These are phyloP conservation scores for Lactarius evosmus DNA, from an alignment of 768 basidiomycete species.

Conservation along the genomic window DNA sequence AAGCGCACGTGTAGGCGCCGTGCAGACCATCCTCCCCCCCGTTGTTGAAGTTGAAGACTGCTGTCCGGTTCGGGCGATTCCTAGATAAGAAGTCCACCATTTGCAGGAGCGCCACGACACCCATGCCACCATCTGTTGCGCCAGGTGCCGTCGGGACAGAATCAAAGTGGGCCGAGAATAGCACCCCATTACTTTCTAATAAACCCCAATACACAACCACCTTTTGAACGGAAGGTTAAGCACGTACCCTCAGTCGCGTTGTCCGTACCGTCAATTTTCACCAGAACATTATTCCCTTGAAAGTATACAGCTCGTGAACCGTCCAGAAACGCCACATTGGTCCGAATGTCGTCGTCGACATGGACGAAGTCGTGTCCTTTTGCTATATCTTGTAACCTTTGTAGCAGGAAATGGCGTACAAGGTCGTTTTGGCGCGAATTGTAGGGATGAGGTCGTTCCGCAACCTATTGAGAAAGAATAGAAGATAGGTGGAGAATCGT, in stretches of 20 bases:
- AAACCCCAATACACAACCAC: not conserved
- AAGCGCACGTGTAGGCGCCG: conserved; percentile 60
- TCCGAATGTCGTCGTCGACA: conserved; percentile 48
- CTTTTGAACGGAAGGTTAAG: too few species aligned
- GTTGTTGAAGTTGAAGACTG: conserved; percentile 83
- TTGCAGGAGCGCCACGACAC: conserved; percentile 60
- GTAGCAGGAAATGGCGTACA: conserved; percentile 58
- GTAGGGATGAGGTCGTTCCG: conserved; percentile 70
- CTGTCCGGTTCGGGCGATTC: conserved; percentile 53
- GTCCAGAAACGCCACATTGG: conserved; percentile 45
- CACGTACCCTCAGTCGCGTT: conserved; percentile 32
- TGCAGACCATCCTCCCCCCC: conserved; percentile 77
- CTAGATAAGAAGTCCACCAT: conserved; percentile 48
- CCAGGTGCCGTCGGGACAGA: conserved; percentile 75
- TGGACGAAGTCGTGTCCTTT: conserved; percentile 45
- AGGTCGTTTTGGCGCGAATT: conserved; percentile 74
- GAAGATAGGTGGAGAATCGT: not conserved
- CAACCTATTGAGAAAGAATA: conserved; percentile 45
- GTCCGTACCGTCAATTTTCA: conserved; percentile 57
- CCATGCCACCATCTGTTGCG: conserved; percentile 78
- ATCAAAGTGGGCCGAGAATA: conserved; percentile 82
- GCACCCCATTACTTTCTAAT: conserved; percentile 42
- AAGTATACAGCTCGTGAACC: conserved; percentile 44
- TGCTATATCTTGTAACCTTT: conserved; percentile 49
- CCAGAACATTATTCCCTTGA: conserved; percentile 64